phyloP scores from a whole-genome alignment of 139 green algal genomes.

The Closterium sp. region DNA sequence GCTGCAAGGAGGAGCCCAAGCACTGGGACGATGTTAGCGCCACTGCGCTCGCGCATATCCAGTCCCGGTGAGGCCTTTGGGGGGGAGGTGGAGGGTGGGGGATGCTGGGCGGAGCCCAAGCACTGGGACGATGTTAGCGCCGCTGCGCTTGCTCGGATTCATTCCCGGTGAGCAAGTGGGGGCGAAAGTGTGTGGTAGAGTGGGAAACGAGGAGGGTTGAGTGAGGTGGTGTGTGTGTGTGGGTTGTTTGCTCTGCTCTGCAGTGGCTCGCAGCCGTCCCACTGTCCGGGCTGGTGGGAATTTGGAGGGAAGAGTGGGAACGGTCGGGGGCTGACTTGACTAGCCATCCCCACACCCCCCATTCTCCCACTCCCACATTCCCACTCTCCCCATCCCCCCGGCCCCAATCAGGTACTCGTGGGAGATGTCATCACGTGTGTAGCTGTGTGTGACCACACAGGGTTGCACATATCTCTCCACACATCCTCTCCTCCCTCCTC shows the following conservation, averaged over 20 bases:
- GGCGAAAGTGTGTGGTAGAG: not conserved
- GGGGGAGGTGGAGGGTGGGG: slow-evolving; percentile 57
- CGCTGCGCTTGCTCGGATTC: not conserved
- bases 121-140: slow-evolving; percentile 34
- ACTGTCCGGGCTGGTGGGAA: too few relatives aligned
- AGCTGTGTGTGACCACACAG: too few relatives aligned
- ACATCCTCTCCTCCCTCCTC: too few relatives aligned
- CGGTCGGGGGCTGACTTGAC: too few relatives aligned
- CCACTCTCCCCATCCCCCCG: not conserved
- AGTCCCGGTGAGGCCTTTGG: slow-evolving; percentile 8
- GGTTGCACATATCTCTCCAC: too few relatives aligned
- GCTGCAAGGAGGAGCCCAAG: slow-evolving; percentile 36
- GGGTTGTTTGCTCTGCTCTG: not conserved
- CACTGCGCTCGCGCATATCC: slow-evolving; percentile 34
- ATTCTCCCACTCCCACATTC: too few relatives aligned
- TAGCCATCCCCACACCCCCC: too few relatives aligned
- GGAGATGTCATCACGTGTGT: too few relatives aligned
- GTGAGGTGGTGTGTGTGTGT: not conserved
- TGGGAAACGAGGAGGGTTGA: not conserved
- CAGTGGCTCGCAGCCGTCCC: not conserved
- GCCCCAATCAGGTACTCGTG: too few relatives aligned
- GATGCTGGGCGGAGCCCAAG: not conserved
- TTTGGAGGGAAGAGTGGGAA: too few relatives aligned
- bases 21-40: slow-evolving; percentile 44
- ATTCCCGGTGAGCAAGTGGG: not conserved